phyloP scores from a whole-genome alignment of 1,139 yeast species.

The Fermentozyma sake region DNA sequence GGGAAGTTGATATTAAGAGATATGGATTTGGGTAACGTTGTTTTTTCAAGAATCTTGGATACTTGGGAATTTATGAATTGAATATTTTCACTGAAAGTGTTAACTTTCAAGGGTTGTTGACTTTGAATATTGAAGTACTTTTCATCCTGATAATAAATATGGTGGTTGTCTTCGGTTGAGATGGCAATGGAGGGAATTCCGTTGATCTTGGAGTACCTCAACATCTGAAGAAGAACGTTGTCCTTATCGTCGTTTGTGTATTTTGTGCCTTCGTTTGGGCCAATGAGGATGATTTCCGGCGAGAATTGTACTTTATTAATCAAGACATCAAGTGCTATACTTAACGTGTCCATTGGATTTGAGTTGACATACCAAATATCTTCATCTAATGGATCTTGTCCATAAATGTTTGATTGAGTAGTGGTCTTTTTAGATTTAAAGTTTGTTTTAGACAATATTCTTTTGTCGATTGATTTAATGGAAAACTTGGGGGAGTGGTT shows the following conservation, averaged over 20 bases:
- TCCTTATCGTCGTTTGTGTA: slow-evolving; percentile 3
- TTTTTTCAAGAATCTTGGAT: slow-evolving; percentile 8
- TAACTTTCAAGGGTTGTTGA: slow-evolving; percentile 13
- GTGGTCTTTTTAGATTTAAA: slow-evolving; percentile 1
- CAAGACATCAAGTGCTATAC: slow-evolving; percentile 30
- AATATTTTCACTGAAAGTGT: slow-evolving; percentile 23
- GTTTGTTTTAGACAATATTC: no score
- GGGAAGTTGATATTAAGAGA: slow-evolving; percentile 29
- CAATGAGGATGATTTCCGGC: slow-evolving; percentile 37
- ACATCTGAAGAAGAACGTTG: slow-evolving; percentile 3
- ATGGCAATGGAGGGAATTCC: slow-evolving; percentile 26
- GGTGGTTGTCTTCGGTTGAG: slow-evolving; percentile 24
- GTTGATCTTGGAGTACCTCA: slow-evolving; percentile 12
- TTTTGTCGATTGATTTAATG: no score
- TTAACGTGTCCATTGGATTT: slow-evolving; percentile 25
- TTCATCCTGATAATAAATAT: slow-evolving; percentile 33
- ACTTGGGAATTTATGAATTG: slow-evolving; percentile 23
- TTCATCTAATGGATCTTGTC: slow-evolving; percentile 32
- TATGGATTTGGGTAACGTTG: slow-evolving; percentile 3
- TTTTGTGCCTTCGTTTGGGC: slow-evolving; percentile 33
- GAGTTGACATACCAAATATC: slow-evolving; percentile 39
- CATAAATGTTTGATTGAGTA: slow-evolving; percentile 13
- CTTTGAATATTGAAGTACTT: slow-evolving; percentile 16
- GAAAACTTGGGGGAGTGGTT: no score
- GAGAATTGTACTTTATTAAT: slow-evolving; percentile 29